Conservation (phyloP, 768 basidiomycete genomes). For the Inosperma sp. region DNA sequence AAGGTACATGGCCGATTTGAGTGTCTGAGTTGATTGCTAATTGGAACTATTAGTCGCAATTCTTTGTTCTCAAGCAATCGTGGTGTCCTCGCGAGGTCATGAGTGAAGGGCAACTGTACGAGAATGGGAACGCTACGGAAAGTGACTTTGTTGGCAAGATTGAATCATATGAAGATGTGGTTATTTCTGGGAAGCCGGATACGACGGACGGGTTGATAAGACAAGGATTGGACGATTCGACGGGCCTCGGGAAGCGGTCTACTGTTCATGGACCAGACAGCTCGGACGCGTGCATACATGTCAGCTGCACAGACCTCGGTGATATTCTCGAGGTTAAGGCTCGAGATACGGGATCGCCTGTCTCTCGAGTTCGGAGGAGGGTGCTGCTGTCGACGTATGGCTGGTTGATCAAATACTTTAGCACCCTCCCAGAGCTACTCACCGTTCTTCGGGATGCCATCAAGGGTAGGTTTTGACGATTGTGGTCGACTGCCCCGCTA, state of each 20-base stretch:
- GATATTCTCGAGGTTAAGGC: not conserved
- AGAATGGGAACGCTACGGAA: not conserved
- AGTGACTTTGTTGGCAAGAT: not conserved
- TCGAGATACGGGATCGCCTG: not conserved
- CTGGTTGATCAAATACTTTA: constrained; percentile 8
- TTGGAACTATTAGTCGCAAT: no score
- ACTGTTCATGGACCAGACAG: not conserved
- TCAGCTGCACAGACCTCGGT: not conserved
- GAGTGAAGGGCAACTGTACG: constrained; percentile 2
- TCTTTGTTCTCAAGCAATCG: constrained; percentile 12
- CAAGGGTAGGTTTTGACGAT: constrained; percentile 1
- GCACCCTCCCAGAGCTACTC: constrained; percentile 7
- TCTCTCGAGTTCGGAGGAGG: constrained; percentile 8
- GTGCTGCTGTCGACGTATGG: constrained; percentile 10
- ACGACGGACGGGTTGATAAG: constrained; percentile 1
- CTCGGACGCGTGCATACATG: not conserved
- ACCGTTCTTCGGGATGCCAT: constrained; percentile 5
- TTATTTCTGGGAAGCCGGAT: not conserved
- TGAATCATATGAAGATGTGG: constrained; percentile 6
- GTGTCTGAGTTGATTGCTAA: no score
- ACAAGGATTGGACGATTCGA: not conserved
- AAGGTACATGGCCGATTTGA: no score
- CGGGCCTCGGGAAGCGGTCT: not conserved
- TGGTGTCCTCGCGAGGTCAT: not conserved
- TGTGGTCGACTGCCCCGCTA: not conserved